Conservation (phyloP, 805 yeast species). For the Candida chauliodis region DNA sequence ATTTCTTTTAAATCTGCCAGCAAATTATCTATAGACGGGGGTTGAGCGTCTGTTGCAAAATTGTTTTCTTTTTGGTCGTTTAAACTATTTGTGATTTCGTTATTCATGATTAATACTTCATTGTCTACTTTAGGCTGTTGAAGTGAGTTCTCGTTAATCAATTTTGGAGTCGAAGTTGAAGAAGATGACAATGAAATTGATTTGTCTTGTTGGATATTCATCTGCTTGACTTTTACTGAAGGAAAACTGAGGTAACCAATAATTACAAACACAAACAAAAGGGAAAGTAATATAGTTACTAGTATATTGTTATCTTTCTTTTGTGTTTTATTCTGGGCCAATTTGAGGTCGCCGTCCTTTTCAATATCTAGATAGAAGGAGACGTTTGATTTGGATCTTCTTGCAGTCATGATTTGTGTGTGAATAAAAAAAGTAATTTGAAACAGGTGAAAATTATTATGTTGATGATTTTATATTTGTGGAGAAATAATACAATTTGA, state of each 20-base stretch:
- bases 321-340: neutral
- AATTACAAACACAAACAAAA: neutral
- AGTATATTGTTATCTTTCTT: neutral
- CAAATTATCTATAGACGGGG: neutral
- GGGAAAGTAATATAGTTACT: neutral
- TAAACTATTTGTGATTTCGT: neutral
- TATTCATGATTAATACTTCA: neutral
- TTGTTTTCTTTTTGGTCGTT: neutral
- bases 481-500: neutral
- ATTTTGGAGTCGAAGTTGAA: neutral
- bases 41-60: too few relatives aligned
- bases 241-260: neutral
- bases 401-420: conserved; percentile 1
- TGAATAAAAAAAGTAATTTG: neutral
- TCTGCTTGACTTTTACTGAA: neutral
- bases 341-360: conserved; percentile 1
- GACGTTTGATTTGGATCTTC: conserved; percentile 7
- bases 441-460: too few relatives aligned
- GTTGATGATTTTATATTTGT: neutral
- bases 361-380: conserved; percentile 9
- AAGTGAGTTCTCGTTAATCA: neutral
- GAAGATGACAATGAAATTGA: conserved; percentile 1
- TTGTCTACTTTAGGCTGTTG: neutral
- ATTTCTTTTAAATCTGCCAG: conserved; percentile 23
- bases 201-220: conserved; percentile 1